Conservation (phyloP, 2,329 filamentous ascomycete genomes). For the Aspergillus pseudotamarii region DNA sequence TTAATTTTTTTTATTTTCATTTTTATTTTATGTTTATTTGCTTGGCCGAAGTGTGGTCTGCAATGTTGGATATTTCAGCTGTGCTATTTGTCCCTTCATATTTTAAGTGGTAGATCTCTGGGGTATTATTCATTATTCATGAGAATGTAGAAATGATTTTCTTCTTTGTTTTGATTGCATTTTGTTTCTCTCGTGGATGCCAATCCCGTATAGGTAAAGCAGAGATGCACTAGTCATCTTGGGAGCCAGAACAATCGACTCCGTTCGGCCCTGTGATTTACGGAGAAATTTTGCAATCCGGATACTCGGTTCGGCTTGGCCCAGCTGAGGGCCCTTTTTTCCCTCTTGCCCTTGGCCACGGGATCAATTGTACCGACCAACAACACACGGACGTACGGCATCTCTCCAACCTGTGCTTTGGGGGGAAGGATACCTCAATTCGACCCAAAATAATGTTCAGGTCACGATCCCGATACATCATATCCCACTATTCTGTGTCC, state of each 20-base stretch:
- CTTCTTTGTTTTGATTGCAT: neutral
- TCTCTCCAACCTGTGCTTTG: neutral
- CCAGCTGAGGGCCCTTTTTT: neutral
- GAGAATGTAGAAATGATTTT: neutral
- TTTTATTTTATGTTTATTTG: neutral
- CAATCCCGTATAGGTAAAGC: neutral
- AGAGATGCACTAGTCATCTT: neutral
- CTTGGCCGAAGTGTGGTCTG: neutral
- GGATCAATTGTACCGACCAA: slow-evolving; percentile 18
- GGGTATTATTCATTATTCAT: neutral
- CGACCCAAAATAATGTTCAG: neutral
- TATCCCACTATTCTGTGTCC: neutral
- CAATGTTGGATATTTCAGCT: neutral
- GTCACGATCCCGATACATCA: neutral
- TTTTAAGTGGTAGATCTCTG: slow-evolving; percentile 2
- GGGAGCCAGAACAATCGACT: neutral
- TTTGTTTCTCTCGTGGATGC: neutral
- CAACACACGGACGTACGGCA: neutral
- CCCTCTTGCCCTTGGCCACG: slow-evolving; percentile 5
- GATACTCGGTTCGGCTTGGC: slow-evolving; percentile 22
- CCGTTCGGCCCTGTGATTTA: slow-evolving; percentile 23
- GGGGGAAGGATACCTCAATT: neutral
- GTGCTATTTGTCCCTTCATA: neutral
- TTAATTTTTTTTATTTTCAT: neutral
- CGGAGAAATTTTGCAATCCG: slow-evolving; percentile 24